Evolutionary conservation across 495 filamentous ascomycete genomes (phyloP).

Genomic region (Xanthoparmelia taractica): DNA sequence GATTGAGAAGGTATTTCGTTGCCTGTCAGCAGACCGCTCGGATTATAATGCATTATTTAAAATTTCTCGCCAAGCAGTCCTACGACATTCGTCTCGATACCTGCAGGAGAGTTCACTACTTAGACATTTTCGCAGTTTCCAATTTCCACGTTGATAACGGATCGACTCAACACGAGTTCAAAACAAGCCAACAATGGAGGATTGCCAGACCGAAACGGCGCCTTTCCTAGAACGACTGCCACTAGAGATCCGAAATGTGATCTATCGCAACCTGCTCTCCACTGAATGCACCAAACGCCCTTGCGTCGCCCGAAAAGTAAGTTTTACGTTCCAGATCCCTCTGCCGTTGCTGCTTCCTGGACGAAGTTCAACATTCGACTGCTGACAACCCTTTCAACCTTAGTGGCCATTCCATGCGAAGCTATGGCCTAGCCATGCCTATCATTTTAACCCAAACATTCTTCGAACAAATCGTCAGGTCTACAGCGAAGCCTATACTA

Average conservation of each 20-base stretch:
- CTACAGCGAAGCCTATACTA: neutral
- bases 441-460: neutral
- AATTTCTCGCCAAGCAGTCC: neutral
- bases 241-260: neutral
- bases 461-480: neutral
- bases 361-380: neutral
- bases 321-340: neutral
- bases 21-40: neutral
- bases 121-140: neutral
- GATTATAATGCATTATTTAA: neutral
- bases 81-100: neutral
- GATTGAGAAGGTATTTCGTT: too few relatives aligned
- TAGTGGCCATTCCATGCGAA: neutral
- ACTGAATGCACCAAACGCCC: neutral
- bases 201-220: neutral
- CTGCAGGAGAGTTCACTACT: neutral
- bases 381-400: neutral
- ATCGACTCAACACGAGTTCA: neutral
- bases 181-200: neutral
- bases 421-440: neutral
- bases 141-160: neutral
- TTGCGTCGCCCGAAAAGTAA: neutral
- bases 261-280: slow-evolving; percentile 1
- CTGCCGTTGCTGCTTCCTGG: neutral
- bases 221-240: neutral